Conservation (phyloP, 2,329 filamentous ascomycete genomes). For the Aciculosporium take region DNA sequence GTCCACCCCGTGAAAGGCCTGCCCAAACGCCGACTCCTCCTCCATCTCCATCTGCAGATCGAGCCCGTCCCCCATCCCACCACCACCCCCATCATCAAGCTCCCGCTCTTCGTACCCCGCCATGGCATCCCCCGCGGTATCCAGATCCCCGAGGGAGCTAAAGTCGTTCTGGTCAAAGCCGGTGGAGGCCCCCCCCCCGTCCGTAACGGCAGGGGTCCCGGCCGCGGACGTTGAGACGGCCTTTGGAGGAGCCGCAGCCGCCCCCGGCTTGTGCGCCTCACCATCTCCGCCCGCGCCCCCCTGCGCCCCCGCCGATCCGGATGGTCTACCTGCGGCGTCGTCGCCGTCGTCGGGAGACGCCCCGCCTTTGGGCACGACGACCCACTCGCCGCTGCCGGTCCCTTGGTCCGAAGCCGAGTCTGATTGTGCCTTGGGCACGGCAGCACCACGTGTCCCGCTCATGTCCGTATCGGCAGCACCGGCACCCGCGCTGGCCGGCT, state of each 20-base stretch:
- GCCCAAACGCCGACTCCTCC: constrained; percentile 70
- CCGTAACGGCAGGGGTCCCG: constrained; percentile 29
- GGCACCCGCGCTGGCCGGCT: too few species aligned
- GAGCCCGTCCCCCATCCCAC: constrained; percentile 39
- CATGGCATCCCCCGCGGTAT: constrained; percentile 58
- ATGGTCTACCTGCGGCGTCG: constrained; percentile 8
- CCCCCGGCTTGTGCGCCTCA: constrained; percentile 10
- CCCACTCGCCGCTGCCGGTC: constrained; percentile 52
- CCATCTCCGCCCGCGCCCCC: background rate
- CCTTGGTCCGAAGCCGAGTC: constrained; percentile 34
- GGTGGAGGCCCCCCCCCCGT: constrained; percentile 26
- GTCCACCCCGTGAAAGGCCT: constrained; percentile 59
- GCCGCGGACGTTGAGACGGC: constrained; percentile 29
- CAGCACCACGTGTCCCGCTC: constrained; percentile 40
- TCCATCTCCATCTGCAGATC: constrained; percentile 55
- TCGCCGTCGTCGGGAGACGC: constrained; percentile 26
- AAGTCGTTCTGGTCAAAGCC: constrained; percentile 46
- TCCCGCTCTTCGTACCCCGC: constrained; percentile 50
- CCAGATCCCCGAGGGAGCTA: constrained; percentile 47
- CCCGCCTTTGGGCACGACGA: constrained; percentile 54
- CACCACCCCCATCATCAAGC: constrained; percentile 27
- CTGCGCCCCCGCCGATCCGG: background rate
- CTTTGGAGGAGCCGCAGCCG: constrained; percentile 17
- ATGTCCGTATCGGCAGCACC: constrained; percentile 27
- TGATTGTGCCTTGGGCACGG: constrained; percentile 18